These are phyloP conservation scores for Oryza australiensis DNA, from an alignment of 176 grass and related monocot genomes.

Conservation along the genomic window DNA sequence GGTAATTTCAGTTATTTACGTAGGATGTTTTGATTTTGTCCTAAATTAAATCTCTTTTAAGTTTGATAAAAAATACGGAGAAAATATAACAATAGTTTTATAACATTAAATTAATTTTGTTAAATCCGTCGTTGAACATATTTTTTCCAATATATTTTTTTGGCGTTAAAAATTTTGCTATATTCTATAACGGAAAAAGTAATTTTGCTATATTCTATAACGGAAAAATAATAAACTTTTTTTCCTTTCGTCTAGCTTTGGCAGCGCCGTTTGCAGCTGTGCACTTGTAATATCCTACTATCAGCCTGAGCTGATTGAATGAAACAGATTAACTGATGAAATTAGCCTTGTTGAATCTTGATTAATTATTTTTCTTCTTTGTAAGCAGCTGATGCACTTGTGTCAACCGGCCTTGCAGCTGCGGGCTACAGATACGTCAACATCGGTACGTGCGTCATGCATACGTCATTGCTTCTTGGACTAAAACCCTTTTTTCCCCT, in stretches of 20 bases:
- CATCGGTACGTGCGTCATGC: constrained; percentile 49
- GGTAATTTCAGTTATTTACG: constrained; percentile 33
- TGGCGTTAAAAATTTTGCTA: no score
- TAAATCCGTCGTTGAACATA: no score
- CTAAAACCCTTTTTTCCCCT: background rate
- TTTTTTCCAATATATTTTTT: no score
- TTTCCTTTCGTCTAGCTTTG: background rate
- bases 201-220: no score
- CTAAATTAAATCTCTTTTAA: no score
- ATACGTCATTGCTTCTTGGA: background rate
- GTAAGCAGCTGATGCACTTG: constrained; percentile 71
- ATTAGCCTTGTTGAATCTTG: background rate
- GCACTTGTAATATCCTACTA: background rate
- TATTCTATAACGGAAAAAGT: no score
- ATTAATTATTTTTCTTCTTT: background rate
- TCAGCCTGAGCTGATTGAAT: background rate
- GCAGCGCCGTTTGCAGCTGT: background rate
- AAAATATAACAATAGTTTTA: no score
- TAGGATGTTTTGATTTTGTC: no score
- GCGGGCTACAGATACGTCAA: constrained; percentile 88
- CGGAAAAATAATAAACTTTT: background rate
- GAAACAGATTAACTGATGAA: background rate
- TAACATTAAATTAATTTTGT: no score
- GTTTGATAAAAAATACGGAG: no score
- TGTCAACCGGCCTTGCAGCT: constrained; percentile 75